Evolutionary conservation across 164 flowering plant species (phyloP), one percentile per base, ranked within the genome.

Genomic region (Platanus orientalis): DNA sequence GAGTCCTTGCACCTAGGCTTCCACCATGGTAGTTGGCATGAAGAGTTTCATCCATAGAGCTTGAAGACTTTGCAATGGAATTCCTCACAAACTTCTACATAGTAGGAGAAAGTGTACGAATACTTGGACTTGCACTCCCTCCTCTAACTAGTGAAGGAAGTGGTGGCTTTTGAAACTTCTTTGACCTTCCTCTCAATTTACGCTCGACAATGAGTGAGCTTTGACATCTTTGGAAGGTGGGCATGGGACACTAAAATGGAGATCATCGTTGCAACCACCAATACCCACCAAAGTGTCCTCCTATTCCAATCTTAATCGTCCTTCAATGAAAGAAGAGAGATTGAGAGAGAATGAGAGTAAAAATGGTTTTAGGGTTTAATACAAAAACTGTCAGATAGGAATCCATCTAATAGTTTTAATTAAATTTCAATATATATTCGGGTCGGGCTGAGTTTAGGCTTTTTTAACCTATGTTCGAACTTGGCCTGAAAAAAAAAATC

Each of bases 81-180:
- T 82, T 89, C 78, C 96, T 85, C 66, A 90, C 79, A 73, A 93
- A 90, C 82, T 93, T 93, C 86, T 87, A 96, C 17, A 97, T 96
- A 67, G 98, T 96, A 45, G 88, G 84, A 57, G 97, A 93, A 34
- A 90, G 85, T 1, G 87, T 81, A 32, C 85, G 63, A 17, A 71
- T 79, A 66, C 80, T 79, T n/a, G 98, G 97, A 80, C 97, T 93
- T 30, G 92, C 86, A 75, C 98, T 89, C 14, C 97, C 90, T 1
- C 91, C 86, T 73, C 96, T 76, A 49, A 67, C 73, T 2, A 95
- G 88, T 9, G 96, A 88, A 40, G 83, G 97, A 81, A 93, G 48
- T 23, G 98, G 98, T 4, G 97, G 97, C 66, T 89, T 93, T 73
- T 77, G 80, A 75, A 83, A 88, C 92, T 87, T 83, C 75, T 75